phyloP scores from a whole-genome alignment of 495 filamentous ascomycete genomes.

The Talaromyces trachyspermus region DNA sequence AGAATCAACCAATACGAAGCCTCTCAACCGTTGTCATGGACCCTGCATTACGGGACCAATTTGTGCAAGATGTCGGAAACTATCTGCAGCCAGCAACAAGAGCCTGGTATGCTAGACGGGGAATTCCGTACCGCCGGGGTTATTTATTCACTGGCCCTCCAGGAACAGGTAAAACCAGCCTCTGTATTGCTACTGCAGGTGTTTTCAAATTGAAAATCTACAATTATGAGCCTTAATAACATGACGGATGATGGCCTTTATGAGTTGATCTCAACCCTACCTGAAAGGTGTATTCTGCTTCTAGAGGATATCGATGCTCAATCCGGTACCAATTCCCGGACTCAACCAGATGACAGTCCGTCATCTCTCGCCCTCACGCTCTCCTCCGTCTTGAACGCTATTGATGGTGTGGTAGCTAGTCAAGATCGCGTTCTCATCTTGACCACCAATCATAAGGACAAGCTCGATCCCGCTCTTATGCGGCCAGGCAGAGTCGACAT shows the following conservation, averaged over 20 bases:
- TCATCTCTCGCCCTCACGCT: constrained; percentile 43
- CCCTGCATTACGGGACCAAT: constrained; percentile 55
- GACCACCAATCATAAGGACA: constrained; percentile 73
- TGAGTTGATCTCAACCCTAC: constrained; percentile 45
- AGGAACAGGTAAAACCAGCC: constrained; percentile 61
- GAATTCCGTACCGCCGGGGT: constrained; percentile 57
- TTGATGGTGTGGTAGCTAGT: constrained; percentile 74
- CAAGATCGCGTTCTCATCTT: constrained; percentile 76
- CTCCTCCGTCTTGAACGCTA: constrained; percentile 70
- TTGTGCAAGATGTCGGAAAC: constrained; percentile 39
- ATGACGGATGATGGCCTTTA: constrained; percentile 41
- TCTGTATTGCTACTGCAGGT: constrained; percentile 55
- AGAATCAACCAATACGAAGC: constrained; percentile 59
- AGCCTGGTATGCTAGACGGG: constrained; percentile 44
- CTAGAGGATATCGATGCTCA: constrained; percentile 58
- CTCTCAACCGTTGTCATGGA: constrained; percentile 81
- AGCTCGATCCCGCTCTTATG: constrained; percentile 66
- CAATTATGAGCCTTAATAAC: constrained; percentile 46
- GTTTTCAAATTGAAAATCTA: constrained; percentile 57
- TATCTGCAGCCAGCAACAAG: constrained; percentile 16
- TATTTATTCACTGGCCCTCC: constrained; percentile 62
- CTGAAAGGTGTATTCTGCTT: constrained; percentile 53
- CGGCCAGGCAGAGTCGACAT: constrained; percentile 71
- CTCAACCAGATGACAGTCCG: not conserved
- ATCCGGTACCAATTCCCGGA: not conserved